Base-by-base conservation (phyloP, 1,284 basidiomycete genomes). In the Trametes versicolor region DNA sequence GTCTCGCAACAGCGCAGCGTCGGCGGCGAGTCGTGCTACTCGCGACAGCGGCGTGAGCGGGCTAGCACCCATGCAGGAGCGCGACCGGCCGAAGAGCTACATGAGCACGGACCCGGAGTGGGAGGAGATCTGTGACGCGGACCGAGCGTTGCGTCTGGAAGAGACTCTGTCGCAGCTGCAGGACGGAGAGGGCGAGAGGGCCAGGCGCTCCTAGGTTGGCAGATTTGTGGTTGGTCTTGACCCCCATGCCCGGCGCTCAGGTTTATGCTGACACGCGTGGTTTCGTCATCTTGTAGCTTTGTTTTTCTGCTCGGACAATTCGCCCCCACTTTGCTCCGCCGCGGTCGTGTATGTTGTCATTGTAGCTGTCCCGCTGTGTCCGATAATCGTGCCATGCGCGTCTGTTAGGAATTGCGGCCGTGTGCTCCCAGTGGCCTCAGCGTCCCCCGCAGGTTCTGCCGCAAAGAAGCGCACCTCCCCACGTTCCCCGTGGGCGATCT, bases 91-190 rank as follows among this genome's bases (percentile, higher is more conserved):
- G 34, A 70, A 83, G 61, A 88, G 86, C 74, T 88, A 88, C 72
- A 69, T 75, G 60, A 87, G 84, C 68, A 76, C 74, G 61, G 87
- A 88, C 70, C 83, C 83, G 59, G 82, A 85, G 59, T 87, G 87
- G 85, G 84, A 89, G 66, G 83, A 80, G 61, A 78, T 83, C 41
- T 77, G 81, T 65, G 82, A 88, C 74, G 85, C 83, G 19, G 82
- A 85, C 60, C 77, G 85, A 56, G 86, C 87, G 8, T 75, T 79
- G 61, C 75, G 75, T 52, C 75, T 90, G 63, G 88, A 89, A 73
- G 83, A 87, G 67, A 86, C 87, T 4, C 76, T 90, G 71, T 77
- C 82, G 45, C 80, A 74, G 58, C 70, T 90, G 74, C 85, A 89
- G 63, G 77, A 76, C 36, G 73, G 15, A 34, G 61, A 47, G 41